Conservation (phyloP, 1,284 basidiomycete genomes). For the Marasmius tenuissimus region DNA sequence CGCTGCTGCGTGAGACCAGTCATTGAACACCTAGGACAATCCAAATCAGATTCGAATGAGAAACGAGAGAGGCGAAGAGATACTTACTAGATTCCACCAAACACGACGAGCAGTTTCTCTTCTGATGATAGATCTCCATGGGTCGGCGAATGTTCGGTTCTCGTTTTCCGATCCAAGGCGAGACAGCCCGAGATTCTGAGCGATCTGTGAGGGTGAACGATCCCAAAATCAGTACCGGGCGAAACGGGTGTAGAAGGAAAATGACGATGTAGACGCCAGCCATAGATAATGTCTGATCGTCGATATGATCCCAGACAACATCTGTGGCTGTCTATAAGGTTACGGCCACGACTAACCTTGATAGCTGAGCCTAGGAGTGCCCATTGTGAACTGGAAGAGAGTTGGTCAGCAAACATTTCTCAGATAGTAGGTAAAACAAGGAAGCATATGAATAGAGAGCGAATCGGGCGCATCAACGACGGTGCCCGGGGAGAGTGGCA, state of each 20-base stretch:
- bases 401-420: too few relatives aligned
- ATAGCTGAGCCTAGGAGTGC: conserved; percentile 22
- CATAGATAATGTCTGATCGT: too few relatives aligned
- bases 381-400: conserved; percentile 19
- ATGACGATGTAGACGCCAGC: neutral
- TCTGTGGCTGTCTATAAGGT: neutral
- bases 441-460: neutral
- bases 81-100: conserved; percentile 23
- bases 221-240: neutral
- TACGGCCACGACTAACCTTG: conserved; percentile 12
- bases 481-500: neutral
- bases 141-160: conserved; percentile 14
- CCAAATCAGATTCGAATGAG: neutral
- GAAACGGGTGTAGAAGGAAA: neutral
- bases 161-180: conserved; percentile 22
- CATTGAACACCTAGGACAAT: conserved; percentile 19
- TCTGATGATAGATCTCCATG: conserved; percentile 21
- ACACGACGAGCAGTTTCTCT: conserved; percentile 22
- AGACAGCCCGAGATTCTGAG: conserved; percentile 24
- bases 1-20: conserved; percentile 25
- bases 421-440: too few relatives aligned
- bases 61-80: neutral
- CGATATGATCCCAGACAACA: too few relatives aligned
- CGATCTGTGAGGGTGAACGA: conserved; percentile 15
- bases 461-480: neutral